Conservation (phyloP, 129 eudicot genomes). For the Calendula officinalis region DNA sequence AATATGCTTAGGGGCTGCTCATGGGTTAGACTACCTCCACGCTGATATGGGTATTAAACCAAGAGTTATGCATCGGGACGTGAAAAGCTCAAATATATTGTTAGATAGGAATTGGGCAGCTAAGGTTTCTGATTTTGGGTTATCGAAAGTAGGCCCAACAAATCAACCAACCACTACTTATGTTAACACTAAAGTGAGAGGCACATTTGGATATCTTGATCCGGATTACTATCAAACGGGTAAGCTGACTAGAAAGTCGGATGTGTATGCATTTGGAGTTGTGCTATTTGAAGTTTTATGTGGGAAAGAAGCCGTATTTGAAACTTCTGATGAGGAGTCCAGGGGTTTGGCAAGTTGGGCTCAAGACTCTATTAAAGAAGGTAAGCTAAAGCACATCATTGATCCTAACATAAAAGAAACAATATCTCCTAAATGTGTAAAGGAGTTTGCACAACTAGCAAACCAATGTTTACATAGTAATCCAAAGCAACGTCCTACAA, state of each 20-base stretch:
- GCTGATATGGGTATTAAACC: neutral
- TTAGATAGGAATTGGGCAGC: constrained; percentile 9
- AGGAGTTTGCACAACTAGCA: constrained; percentile 30
- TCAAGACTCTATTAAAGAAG: constrained; percentile 32
- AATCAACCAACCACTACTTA: neutral
- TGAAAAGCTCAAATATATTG: constrained; percentile 16
- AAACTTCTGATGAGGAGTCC: constrained; percentile 30
- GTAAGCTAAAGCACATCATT: constrained; percentile 30
- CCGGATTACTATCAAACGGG: constrained; percentile 20
- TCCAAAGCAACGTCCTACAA: constrained; percentile 29
- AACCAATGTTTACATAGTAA: constrained; percentile 23
- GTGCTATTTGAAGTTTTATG: constrained; percentile 32
- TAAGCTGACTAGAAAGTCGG: constrained; percentile 26
- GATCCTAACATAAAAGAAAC: constrained; percentile 28
- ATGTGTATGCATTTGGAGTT: constrained; percentile 35
- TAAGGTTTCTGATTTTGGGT: constrained; percentile 21
- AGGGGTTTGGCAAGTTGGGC: constrained; percentile 27
- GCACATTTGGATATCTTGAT: constrained; percentile 25
- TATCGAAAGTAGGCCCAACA: constrained; percentile 10
- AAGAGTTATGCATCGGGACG: constrained; percentile 14
- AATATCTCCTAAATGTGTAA: constrained; percentile 28
- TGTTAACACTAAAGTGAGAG: constrained; percentile 12
- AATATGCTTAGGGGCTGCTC: constrained; percentile 19
- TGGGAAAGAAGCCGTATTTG: constrained; percentile 40
- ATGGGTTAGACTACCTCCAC: constrained; percentile 21